Evolutionary conservation across 2,329 filamentous ascomycete species (phyloP).

Genomic region (Daldinia eschscholtzii): DNA sequence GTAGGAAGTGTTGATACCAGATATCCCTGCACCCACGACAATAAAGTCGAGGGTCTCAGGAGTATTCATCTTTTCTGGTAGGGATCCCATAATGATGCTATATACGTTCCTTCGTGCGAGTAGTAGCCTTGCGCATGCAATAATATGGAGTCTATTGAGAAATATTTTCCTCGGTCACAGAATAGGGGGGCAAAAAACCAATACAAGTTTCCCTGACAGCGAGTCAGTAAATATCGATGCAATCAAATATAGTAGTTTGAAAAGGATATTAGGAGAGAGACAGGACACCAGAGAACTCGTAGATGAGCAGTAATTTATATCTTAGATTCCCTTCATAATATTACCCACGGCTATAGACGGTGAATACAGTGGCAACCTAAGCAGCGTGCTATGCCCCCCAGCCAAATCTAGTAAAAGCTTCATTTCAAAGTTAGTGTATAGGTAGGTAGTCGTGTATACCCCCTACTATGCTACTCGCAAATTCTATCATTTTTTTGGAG

Average conservation of each 20-base stretch:
- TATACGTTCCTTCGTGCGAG: neutral
- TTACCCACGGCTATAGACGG: slow-evolving; percentile 2
- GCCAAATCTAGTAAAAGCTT: neutral
- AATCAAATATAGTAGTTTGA: neutral
- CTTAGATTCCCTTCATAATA: neutral
- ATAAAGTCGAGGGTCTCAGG: slow-evolving; percentile 62
- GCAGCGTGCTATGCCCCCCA: neutral
- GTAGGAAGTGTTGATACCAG: slow-evolving; percentile 81
- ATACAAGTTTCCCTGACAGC: neutral
- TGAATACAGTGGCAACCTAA: neutral
- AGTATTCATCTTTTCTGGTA: slow-evolving; percentile 6
- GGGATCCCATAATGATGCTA: slow-evolving; percentile 4
- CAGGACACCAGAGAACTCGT: neutral
- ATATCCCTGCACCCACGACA: slow-evolving; percentile 80
- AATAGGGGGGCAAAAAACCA: neutral
- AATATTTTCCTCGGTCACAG: neutral
- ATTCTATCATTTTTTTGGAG: slow-evolving; percentile 1
- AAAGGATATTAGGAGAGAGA: neutral
- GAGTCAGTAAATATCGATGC: neutral
- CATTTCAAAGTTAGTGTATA: neutral
- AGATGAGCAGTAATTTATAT: slow-evolving; percentile 3
- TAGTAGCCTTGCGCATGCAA: neutral
- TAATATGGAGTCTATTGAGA: neutral
- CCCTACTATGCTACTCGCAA: neutral
- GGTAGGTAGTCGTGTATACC: neutral